Base-by-base conservation (phyloP, 2,329 filamentous ascomycete species). In the Bimuria novae-zelandiae region DNA sequence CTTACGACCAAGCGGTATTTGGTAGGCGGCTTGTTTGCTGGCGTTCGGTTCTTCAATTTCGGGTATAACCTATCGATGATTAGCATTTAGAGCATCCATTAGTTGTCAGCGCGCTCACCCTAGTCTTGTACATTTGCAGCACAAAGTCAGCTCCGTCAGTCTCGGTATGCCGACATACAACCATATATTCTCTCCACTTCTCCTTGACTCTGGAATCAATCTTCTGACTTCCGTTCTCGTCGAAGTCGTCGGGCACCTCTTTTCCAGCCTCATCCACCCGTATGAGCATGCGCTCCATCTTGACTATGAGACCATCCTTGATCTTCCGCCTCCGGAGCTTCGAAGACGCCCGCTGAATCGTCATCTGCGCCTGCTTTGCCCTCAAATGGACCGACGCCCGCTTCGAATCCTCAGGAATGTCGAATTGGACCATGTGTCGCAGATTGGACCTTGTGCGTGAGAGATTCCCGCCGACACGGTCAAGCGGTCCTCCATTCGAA, bases 251-350 rank as follows among this genome's bases (percentile, higher is more conserved):
- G 0, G 83, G 80, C 7, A 86, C 71, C 3, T 80, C 75, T 57
- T 80, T 78, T 35, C 76, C 63, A 6, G 76, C 79, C 35, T 77
- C 76, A 60, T 87, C 86, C 21, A 87, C 79, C 19, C 84, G 79
- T 17, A 88, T 81, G 19, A 89, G 79, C 86, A 89, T 89, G 54
- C 82, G 84, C 64, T 88, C 85, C 71, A 86, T 85, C 69, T 87
- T 87, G 52, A 88, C 75, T 46, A 88, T 83, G 55, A 86, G 80
- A 4, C 86, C 86, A 59, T 85, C 80, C 44, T 76, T 75, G 39
- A 76, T 65, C 54, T 73, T 75, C 47, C 69, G 63, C 47, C 77
- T 73, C 21, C 77, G 65, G 21, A 79, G 53, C 22, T 61, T 69
- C 12, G 64, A 67, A 1, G 66, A 64, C 16, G 71, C 63, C 21